A percentile compares a stretch with the other conserved stretches of the same genome.
Evolutionary conservation across 2,329 filamentous ascomycete species (phyloP).

Genomic region (Intubia oerlemansii): DNA sequence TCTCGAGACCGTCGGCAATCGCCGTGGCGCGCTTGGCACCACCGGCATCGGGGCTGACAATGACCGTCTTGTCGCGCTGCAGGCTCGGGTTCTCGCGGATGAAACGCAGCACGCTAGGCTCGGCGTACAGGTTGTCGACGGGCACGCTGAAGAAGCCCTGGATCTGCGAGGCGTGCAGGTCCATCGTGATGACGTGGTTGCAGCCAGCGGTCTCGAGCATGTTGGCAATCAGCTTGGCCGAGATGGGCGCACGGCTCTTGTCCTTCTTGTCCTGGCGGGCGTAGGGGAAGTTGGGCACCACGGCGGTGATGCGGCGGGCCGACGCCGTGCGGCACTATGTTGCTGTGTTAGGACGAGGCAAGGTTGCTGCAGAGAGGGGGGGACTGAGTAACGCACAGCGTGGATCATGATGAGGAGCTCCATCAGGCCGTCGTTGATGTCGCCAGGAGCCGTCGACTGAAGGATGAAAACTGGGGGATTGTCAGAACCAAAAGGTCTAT

Average conservation of each 20-base stretch:
- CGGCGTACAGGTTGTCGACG: conserved; percentile 67
- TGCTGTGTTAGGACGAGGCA: neutral
- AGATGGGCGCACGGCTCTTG: conserved; percentile 58
- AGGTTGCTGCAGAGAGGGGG: neutral
- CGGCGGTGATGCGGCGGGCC: conserved; percentile 9
- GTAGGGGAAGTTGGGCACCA: conserved; percentile 73
- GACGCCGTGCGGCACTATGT: conserved; percentile 10
- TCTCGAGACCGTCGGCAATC: conserved; percentile 78
- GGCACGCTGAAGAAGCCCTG: conserved; percentile 73
- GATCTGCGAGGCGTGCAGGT: conserved; percentile 28
- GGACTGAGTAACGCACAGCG: conserved; percentile 21
- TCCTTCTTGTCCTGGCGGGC: conserved; percentile 88
- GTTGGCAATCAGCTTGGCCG: conserved; percentile 86
- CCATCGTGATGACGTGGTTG: conserved; percentile 69
- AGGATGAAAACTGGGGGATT: conserved; percentile 97
- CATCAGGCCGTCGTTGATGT: conserved; percentile 97
- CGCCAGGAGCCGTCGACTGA: conserved; percentile 82
- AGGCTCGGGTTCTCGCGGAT: conserved; percentile 9
- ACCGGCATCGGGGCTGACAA: conserved; percentile 86
- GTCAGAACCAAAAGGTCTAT: neutral
- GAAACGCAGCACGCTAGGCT: conserved; percentile 72
- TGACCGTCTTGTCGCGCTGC: conserved; percentile 48
- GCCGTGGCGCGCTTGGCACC: conserved; percentile 86
- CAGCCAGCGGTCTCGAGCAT: conserved; percentile 81
- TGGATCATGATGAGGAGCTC: conserved; percentile 97